Base-by-base conservation (phyloP, 2,329 filamentous ascomycete genomes). In the Purpureocillium lavendulum region DNA sequence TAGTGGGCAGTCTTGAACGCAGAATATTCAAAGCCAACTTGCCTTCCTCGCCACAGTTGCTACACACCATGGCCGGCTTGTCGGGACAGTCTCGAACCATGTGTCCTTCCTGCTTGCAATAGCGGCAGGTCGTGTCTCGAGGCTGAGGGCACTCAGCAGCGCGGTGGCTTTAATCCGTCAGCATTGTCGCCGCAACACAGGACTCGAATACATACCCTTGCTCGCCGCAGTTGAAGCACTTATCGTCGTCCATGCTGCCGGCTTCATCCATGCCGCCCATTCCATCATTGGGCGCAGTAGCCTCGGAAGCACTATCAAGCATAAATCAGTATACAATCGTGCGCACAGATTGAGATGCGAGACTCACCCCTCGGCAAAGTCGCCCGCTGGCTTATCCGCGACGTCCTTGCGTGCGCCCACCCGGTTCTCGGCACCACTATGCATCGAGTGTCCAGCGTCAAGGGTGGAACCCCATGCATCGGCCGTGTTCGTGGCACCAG, bases 11-110 rank as follows among this genome's bases (percentile, higher is more conserved):
- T 26, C 8, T 36, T 15, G n/a, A n/a, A 26, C 10, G 10, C 10
- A 10, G 21, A 26, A 10, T 26, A 5, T 5, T 4, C 7, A 6
- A 16, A 15, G 14, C 14, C 16, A 13, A 49, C 61, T 47, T 54
- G 77, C 80, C 79, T 51, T 76, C 70, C 47, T 77, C 58, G 24
- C 71, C 63, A 51, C 82, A 86, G 51, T 82, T 80, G 36, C 67
- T 67, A 59, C 81, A 85, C 8, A 68, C 44, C 50, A 62, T 60
- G 1, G 78, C 65, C 7, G 71, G 69, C 45, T 74, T 75, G 2
- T 70, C 59, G 2, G 81, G 80, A 47, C 84, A 88, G 38, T 83
- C 77, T 15, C 72, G 69, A 38, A 72, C 64, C 50, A 75, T 60
- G 49, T 77, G 74, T 5, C 72, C 74, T 17, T 65, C 58, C 49